These are phyloP conservation scores for Metschnikowia lachancei DNA, from an alignment of 805 yeast species.

Conservation along the genomic window DNA sequence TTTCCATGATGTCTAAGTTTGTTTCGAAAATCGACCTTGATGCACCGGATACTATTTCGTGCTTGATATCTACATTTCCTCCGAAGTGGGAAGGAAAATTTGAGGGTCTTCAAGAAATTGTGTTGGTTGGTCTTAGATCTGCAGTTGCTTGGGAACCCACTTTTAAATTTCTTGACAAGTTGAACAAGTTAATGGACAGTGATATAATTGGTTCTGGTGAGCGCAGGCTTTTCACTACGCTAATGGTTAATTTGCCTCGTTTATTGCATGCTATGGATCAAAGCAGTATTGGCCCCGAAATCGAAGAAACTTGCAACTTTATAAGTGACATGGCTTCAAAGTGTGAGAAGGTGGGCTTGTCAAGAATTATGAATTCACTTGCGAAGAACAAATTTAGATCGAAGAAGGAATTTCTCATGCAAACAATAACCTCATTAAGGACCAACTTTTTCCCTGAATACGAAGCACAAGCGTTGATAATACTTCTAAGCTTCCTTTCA, in stretches of 20 bases:
- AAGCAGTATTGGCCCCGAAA: conserved; percentile 47
- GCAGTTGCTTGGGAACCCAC: conserved; percentile 77
- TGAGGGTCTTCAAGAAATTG: conserved; percentile 78
- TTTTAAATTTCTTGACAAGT: conserved; percentile 65
- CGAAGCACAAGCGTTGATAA: conserved; percentile 71
- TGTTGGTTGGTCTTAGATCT: conserved; percentile 81
- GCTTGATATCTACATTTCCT: conserved; percentile 84
- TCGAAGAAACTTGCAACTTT: conserved; percentile 40
- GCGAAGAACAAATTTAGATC: conserved; percentile 79
- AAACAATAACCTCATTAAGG: conserved; percentile 69
- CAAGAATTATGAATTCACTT: conserved; percentile 73
- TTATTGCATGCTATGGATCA: conserved; percentile 75
- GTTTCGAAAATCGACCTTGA: conserved; percentile 83
- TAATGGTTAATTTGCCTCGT: conserved; percentile 79
- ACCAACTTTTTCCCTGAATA: conserved; percentile 67
- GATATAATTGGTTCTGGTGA: conserved; percentile 74
- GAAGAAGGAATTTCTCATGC: conserved; percentile 85
- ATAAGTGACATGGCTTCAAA: conserved; percentile 61
- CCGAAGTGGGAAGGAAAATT: conserved; percentile 94
- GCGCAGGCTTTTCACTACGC: conserved; percentile 64
- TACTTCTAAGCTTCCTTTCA: conserved; percentile 73
- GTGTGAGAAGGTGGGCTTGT: conserved; percentile 53
- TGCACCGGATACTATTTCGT: conserved; percentile 78
- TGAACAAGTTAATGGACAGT: conserved; percentile 65
- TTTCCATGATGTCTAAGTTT: conserved; percentile 78